Evolutionary conservation across 768 basidiomycete genomes (phyloP).

Genomic region (Hysterangium stoloniferum): DNA sequence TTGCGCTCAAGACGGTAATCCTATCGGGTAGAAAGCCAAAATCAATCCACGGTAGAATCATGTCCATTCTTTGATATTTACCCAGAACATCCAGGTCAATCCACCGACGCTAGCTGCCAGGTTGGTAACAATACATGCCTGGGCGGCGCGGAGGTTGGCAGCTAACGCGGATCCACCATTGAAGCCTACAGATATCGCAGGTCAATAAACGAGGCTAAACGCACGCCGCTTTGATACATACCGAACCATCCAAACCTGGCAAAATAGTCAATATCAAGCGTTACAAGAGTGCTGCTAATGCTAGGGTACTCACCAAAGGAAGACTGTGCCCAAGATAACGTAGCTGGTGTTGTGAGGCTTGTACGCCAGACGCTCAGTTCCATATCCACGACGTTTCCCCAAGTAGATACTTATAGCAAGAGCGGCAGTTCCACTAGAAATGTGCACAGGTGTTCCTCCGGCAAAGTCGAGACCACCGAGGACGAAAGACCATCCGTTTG

Average conservation of each 20-base stretch:
- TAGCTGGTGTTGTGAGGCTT: conserved; percentile 92
- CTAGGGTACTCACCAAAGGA: conserved; percentile 56
- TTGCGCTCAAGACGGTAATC: conserved; percentile 92
- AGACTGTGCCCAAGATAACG: conserved; percentile 85
- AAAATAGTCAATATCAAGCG: conserved; percentile 15
- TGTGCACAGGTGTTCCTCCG: conserved; percentile 95
- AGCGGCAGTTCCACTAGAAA: conserved; percentile 87
- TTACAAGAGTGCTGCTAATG: neutral
- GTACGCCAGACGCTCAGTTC: conserved; percentile 85
- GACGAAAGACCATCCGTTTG: conserved; percentile 64
- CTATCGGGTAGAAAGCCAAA: conserved; percentile 20
- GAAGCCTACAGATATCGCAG: conserved; percentile 38
- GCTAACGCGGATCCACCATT: conserved; percentile 88
- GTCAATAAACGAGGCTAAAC: neutral
- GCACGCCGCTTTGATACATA: conserved; percentile 14
- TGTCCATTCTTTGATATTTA: conserved; percentile 22
- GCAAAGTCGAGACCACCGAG: conserved; percentile 89
- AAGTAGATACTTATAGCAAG: conserved; percentile 83
- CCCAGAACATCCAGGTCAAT: conserved; percentile 88
- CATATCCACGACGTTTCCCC: conserved; percentile 86
- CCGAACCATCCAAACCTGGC: conserved; percentile 76
- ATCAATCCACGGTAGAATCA: neutral
- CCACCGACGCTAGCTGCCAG: conserved; percentile 85
- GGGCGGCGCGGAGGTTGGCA: conserved; percentile 79
- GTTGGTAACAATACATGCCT: conserved; percentile 92